Conservation (phyloP, 805 yeast genomes). For the Ogataea saltuana region DNA sequence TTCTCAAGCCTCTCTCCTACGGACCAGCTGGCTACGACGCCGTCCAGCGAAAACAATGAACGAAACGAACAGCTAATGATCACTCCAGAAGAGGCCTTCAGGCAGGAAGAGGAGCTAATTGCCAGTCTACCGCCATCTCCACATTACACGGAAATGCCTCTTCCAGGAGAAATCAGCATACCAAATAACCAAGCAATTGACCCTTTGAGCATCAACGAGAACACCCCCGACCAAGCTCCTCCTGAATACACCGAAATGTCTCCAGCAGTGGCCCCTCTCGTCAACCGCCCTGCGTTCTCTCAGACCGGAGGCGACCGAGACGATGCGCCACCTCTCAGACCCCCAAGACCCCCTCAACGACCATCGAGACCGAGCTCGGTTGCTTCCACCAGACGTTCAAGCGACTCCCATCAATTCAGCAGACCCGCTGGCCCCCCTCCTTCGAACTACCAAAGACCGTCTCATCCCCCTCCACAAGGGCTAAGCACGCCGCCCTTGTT, state of each 20-base stretch:
- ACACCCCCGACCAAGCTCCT: slow-evolving; percentile 34
- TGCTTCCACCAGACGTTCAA: slow-evolving; percentile 1
- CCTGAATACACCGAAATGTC: slow-evolving; percentile 40
- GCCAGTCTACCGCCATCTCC: slow-evolving; percentile 35
- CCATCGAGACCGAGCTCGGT: slow-evolving; percentile 13
- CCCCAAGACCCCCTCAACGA: slow-evolving; percentile 16
- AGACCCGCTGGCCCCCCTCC: slow-evolving; percentile 10
- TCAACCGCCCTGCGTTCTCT: slow-evolving; percentile 30
- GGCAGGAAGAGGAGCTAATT: slow-evolving; percentile 25
- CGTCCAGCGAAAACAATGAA: not conserved
- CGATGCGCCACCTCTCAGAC: slow-evolving; percentile 14
- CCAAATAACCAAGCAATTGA: slow-evolving; percentile 32
- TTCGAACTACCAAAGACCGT: slow-evolving; percentile 5
- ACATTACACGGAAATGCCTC: slow-evolving; percentile 28
- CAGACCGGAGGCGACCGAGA: slow-evolving; percentile 30
- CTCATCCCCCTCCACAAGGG: slow-evolving; percentile 7
- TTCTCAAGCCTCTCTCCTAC: not conserved
- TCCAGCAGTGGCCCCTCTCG: slow-evolving; percentile 23
- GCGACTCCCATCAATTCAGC: not conserved
- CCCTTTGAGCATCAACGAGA: slow-evolving; percentile 28
- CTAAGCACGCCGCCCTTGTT: slow-evolving; percentile 1
- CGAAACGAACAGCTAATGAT: slow-evolving; percentile 2
- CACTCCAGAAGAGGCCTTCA: slow-evolving; percentile 10
- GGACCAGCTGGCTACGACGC: not conserved
- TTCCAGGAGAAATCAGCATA: slow-evolving; percentile 29